phyloP scores from a whole-genome alignment of 2,329 filamentous ascomycete genomes.

The Onygena corvina region DNA sequence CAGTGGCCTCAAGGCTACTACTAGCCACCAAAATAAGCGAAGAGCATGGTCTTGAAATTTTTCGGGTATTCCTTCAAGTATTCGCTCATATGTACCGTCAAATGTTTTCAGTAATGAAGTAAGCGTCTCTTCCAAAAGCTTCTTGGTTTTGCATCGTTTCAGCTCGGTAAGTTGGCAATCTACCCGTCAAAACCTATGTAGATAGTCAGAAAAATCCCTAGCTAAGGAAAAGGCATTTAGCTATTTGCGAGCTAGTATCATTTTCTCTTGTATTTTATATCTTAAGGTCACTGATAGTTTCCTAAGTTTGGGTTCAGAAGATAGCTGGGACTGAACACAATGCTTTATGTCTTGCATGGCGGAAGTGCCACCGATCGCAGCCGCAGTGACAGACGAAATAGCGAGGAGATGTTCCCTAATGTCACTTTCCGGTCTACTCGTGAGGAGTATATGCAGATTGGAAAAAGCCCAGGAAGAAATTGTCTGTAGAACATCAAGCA shows the following conservation, averaged over 20 bases:
- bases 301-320: not conserved
- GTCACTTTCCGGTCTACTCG: constrained; percentile 13
- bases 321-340: not conserved
- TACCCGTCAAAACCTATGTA: constrained; percentile 22
- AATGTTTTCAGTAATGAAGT: constrained; percentile 18
- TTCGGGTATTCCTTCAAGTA: constrained; percentile 14
- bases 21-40: not conserved
- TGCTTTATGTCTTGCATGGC: not conserved
- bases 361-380: not conserved
- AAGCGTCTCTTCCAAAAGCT: constrained; percentile 8
- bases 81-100: constrained; percentile 20
- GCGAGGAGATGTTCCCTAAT: constrained; percentile 11
- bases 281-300: not conserved
- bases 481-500: constrained; percentile 10
- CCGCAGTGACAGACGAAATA: not conserved
- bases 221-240: constrained; percentile 2
- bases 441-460: constrained; percentile 10
- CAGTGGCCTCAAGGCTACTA: not conserved
- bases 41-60: constrained; percentile 4
- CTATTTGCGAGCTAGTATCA: too few species aligned
- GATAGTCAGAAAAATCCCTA: too few species aligned
- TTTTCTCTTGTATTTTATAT: not conserved
- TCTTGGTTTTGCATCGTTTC: constrained; percentile 15
- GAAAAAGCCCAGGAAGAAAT: not conserved
- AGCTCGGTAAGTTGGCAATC: constrained; percentile 21